Evolutionary conservation across 2,329 filamentous ascomycete species (phyloP), one percentile per base, ranked within the genome.

Genomic region (Penicillium sp.): DNA sequence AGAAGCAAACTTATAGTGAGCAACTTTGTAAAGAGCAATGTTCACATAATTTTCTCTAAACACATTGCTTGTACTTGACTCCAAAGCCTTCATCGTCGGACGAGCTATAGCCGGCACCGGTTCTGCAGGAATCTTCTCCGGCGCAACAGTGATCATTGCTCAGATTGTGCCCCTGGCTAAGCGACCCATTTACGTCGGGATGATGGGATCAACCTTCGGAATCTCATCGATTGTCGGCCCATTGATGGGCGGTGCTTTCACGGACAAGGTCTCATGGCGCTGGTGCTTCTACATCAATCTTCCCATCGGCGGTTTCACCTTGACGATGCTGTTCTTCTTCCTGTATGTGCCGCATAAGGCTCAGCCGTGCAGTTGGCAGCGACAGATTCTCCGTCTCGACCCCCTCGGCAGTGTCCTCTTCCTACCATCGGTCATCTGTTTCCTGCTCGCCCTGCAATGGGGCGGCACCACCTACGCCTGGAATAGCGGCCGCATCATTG

Each of bases 161-260:
- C 37, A 50, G 51, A 66, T 67, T 13, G 78, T 86, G 50, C 84
- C 85, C 3, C 77, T 87, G 13, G 72, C 79, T 6, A 82, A 84
- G 64, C 78, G 85, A 6, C 37, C 84, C 80, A 62, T 74, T 6
- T 70, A 71, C 33, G 67, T 73, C 13, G 73, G 72, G 1, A 67
- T 85, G 43, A 78, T 86, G 50, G 82, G 82, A 11, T 81, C 78
- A 51, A 83, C 85, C 76, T 87, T 82, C 73, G 85, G 84, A 14
- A 79, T 87, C 52, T 83, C 83, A 1, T 74, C 73, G 6, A 72
- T 79, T 43, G 72, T 75, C 14, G 76, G 75, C 4, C 77, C 77
- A 3, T 67, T 78, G 41, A 65, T 81, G 41, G 79, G 79, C 27
- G 79, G 79, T n/a, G 77, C 70, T 6, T 80, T 79, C 55, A 80